Percentiles rank a stretch among this genome's conserved stretches.
These are phyloP conservation scores for Chaetomiaceae sp. DNA, from an alignment of 2,329 filamentous ascomycete species.

Conservation along the genomic window DNA sequence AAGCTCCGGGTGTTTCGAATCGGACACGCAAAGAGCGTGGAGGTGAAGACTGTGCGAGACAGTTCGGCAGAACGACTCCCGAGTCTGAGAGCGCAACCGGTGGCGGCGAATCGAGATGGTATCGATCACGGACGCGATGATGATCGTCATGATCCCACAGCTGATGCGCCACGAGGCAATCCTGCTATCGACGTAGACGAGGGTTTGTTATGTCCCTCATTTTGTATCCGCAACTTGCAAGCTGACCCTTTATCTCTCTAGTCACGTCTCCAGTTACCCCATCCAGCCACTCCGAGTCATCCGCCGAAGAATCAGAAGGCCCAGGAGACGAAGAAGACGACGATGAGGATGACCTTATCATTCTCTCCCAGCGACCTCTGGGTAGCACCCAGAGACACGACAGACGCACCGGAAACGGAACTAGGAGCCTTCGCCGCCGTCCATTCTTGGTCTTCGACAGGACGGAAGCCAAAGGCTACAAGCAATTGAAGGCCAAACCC, in stretches of 20 bases:
- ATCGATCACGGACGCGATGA: not conserved
- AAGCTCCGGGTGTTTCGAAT: not conserved
- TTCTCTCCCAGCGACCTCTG: not conserved
- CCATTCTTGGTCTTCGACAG: conserved; percentile 25
- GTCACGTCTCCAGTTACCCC: not conserved
- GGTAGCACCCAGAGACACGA: not conserved
- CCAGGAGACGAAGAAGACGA: conserved; percentile 1
- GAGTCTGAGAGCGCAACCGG: not conserved
- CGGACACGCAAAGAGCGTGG: not conserved
- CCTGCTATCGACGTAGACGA: not conserved
- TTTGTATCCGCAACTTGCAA: not conserved
- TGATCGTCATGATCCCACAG: not conserved
- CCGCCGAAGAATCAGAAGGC: not conserved
- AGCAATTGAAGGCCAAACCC: conserved; percentile 19
- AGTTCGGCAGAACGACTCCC: not conserved
- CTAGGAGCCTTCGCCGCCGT: conserved; percentile 10
- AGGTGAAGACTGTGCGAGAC: not conserved
- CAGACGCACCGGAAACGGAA: not conserved
- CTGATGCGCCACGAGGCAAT: too few species aligned
- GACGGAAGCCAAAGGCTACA: conserved; percentile 20
- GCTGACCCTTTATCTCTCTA: not conserved
- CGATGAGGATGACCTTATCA: conserved; percentile 6
- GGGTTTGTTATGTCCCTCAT: not conserved
- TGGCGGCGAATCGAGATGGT: not conserved
- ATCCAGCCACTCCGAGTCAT: not conserved